Conservation (phyloP, 306 rosid genomes). For the Cucumis melo region DNA sequence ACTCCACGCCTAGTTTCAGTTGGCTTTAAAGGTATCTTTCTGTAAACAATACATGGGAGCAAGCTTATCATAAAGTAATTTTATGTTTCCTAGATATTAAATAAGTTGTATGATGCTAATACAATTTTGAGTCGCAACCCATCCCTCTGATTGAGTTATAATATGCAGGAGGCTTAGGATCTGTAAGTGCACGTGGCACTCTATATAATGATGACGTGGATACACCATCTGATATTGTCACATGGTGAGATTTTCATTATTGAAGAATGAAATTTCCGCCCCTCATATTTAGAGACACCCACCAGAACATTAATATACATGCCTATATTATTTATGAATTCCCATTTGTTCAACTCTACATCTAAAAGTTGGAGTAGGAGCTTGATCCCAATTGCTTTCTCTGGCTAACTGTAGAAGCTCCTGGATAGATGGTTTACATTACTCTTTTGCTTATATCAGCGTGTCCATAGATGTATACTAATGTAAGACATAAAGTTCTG, state of each 20-base stretch:
- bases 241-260: conserved; percentile 49
- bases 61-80: background rate
- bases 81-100: background rate
- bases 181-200: conserved; percentile 67
- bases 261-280: background rate
- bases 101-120: background rate
- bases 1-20: conserved; percentile 82
- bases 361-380: background rate
- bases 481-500: background rate
- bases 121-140: background rate
- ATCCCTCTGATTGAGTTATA: background rate
- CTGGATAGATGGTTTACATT: background rate
- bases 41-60: background rate
- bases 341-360: background rate
- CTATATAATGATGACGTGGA: conserved; percentile 37
- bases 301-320: background rate
- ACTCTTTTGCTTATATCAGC: background rate
- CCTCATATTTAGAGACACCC: background rate
- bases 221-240: conserved; percentile 30
- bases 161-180: conserved; percentile 71
- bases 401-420: background rate
- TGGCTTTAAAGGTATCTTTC: conserved; percentile 58
- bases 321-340: background rate
- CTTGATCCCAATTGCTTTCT: background rate
- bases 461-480: background rate